Conservation (phyloP, 2,329 filamentous ascomycete species). For the Colletotrichum destructivum region DNA sequence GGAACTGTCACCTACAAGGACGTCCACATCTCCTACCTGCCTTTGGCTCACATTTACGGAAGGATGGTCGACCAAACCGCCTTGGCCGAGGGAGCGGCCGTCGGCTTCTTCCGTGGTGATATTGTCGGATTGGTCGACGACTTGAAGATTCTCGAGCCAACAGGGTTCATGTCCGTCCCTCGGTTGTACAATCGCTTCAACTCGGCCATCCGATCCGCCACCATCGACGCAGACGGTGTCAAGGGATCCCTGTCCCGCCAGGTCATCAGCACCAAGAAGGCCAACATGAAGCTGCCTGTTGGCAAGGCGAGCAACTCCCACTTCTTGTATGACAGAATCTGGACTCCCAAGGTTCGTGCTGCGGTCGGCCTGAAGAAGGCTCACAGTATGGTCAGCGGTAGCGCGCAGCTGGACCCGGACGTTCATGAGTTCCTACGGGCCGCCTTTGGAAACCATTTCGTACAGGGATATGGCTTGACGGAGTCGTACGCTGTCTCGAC, state of each 20-base stretch:
- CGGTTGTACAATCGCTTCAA: slow-evolving; percentile 93
- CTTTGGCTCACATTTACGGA: slow-evolving; percentile 94
- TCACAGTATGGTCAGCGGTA: slow-evolving; percentile 85
- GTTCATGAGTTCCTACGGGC: slow-evolving; percentile 92
- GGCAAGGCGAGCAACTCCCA: slow-evolving; percentile 86
- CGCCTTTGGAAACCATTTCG: slow-evolving; percentile 83
- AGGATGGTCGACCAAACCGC: slow-evolving; percentile 85
- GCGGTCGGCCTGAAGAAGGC: slow-evolving; percentile 85
- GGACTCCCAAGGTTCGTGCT: slow-evolving; percentile 88
- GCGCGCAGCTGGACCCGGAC: slow-evolving; percentile 89
- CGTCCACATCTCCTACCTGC: slow-evolving; percentile 87
- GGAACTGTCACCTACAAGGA: slow-evolving; percentile 68
- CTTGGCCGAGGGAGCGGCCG: slow-evolving; percentile 78
- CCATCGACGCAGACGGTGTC: slow-evolving; percentile 83
- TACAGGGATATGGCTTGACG: slow-evolving; percentile 94
- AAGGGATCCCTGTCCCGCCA: slow-evolving; percentile 86
- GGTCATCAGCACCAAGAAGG: slow-evolving; percentile 84
- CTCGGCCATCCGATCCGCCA: slow-evolving; percentile 83
- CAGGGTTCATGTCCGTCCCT: slow-evolving; percentile 88
- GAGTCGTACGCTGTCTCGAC: slow-evolving; percentile 88
- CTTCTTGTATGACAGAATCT: slow-evolving; percentile 87
- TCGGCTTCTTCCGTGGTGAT: slow-evolving; percentile 97
- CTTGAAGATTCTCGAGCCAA: slow-evolving; percentile 88
- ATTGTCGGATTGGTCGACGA: slow-evolving; percentile 90
- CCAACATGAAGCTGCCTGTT: slow-evolving; percentile 79